Evolutionary conservation across 257 asterid genomes (phyloP).

Genomic region (Perilla frutescens): DNA sequence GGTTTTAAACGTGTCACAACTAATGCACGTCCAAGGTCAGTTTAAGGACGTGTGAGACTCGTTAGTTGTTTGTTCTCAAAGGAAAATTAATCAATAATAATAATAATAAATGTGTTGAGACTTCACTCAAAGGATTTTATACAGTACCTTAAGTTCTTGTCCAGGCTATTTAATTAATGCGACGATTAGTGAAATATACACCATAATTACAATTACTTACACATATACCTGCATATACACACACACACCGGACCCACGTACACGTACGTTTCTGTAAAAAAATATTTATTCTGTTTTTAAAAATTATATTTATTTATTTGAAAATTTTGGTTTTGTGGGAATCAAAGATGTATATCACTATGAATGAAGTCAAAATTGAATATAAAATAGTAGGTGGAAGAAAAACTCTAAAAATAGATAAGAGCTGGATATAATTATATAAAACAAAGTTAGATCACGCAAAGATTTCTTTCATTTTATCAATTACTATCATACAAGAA

Average conservation of each 20-base stretch:
- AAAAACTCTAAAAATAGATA: not conserved
- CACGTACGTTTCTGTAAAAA: too few relatives aligned
- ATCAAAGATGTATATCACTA: constrained; percentile 14
- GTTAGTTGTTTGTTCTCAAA: not conserved
- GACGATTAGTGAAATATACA: too few relatives aligned
- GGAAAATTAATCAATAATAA: not conserved
- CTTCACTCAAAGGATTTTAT: not conserved
- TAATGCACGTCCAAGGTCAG: constrained; percentile 37
- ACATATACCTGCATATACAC: too few relatives aligned
- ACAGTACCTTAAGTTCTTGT: not conserved
- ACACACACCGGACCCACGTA: too few relatives aligned
- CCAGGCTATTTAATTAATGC: not conserved
- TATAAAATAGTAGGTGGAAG: not conserved
- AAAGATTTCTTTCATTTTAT: constrained; percentile 35
- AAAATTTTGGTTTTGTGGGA: not conserved
- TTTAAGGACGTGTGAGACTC: constrained; percentile 34
- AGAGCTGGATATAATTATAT: not conserved
- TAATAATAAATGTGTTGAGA: not conserved
- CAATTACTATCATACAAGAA: constrained; percentile 24
- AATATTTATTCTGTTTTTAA: too few relatives aligned
- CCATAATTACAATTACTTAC: too few relatives aligned
- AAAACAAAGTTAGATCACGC: constrained; percentile 19
- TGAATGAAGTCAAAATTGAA: not conserved
- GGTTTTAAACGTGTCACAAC: constrained; percentile 13
- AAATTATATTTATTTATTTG: not conserved